phyloP scores from a whole-genome alignment of 768 basidiomycete species.

The Boletus tylopilopsis region DNA sequence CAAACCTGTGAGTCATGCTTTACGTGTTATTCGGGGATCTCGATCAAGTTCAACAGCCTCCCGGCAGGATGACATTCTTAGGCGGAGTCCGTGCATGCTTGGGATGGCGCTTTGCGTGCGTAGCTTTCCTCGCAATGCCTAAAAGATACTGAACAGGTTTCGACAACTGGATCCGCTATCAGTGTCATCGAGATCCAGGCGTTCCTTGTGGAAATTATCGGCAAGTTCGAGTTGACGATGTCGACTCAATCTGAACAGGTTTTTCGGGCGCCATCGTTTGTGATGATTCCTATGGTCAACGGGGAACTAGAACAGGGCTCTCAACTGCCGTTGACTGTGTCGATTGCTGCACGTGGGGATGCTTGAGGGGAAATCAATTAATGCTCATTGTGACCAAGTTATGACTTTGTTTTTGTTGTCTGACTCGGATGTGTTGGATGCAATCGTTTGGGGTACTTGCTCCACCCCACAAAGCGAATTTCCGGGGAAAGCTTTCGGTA shows the following conservation, averaged over 20 bases:
- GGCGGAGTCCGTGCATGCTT: slow-evolving; percentile 24
- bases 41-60: no score
- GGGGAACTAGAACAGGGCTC: slow-evolving; percentile 21
- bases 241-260: slow-evolving; percentile 29
- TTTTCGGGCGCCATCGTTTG: slow-evolving; percentile 24
- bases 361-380: neutral
- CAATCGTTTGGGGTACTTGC: no score
- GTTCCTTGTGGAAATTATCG: slow-evolving; percentile 53
- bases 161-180: neutral
- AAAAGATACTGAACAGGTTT: slow-evolving; percentile 1
- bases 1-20: slow-evolving; percentile 22
- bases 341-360: slow-evolving; percentile 10
- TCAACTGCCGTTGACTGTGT: slow-evolving; percentile 32
- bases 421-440: no score
- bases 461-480: no score
- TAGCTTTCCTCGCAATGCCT: neutral
- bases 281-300: slow-evolving; percentile 35
- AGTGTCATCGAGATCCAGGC: slow-evolving; percentile 52
- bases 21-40: neutral
- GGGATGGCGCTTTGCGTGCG: slow-evolving; percentile 34
- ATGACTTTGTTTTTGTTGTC: no score
- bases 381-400: no score
- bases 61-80: slow-evolving; percentile 29
- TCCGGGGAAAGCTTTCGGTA: no score
- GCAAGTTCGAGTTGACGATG: slow-evolving; percentile 48